Conservation (phyloP, 768 basidiomycete genomes). For the Glaciozyma martinii region DNA sequence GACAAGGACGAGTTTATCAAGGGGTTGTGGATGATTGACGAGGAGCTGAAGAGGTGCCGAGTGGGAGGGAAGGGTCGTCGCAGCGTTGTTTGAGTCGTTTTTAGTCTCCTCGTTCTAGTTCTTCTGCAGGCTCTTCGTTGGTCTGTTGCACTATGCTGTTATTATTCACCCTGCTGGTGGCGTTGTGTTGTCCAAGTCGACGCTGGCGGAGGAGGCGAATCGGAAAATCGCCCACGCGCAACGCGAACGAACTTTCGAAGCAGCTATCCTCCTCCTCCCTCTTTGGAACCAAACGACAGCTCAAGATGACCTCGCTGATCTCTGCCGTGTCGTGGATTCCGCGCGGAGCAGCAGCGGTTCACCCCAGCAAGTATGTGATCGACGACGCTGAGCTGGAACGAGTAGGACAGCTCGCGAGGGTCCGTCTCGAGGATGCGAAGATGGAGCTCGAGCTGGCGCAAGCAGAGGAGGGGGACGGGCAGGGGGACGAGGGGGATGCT, state of each 20-base stretch:
- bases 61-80: no score
- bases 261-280: no score
- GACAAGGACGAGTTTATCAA: not conserved
- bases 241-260: no score
- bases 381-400: constrained; percentile 83
- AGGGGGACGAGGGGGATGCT: constrained; percentile 50
- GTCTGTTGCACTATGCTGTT: no score
- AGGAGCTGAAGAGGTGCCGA: constrained; percentile 1
- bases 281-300: no score
- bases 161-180: no score
- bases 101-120: no score
- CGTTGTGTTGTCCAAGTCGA: no score
- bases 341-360: constrained; percentile 61
- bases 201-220: no score
- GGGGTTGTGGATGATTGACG: not conserved
- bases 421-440: constrained; percentile 82
- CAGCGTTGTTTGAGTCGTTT: no score
- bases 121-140: no score
- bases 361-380: constrained; percentile 79
- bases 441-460: constrained; percentile 74
- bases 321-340: constrained; percentile 44
- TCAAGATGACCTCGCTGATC: constrained; percentile 27
- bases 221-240: no score
- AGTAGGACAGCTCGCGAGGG: constrained; percentile 73
- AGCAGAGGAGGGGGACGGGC: constrained; percentile 63